A percentile compares a stretch with the other conserved stretches of the same genome.
These are phyloP conservation scores for Camellia sinensis DNA, from an alignment of 148 eudicot species.

Conservation along the genomic window DNA sequence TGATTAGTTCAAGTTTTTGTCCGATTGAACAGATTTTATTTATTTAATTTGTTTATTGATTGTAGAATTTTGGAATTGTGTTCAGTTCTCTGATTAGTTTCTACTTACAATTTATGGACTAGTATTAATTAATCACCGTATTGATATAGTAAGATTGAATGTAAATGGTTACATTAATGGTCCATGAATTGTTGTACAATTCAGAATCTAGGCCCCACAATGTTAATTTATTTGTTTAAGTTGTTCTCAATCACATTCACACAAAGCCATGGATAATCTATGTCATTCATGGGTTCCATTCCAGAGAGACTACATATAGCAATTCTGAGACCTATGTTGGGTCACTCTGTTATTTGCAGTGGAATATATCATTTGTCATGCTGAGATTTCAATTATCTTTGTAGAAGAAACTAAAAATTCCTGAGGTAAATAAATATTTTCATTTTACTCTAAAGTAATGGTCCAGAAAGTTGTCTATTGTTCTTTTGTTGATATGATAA, in stretches of 20 bases:
- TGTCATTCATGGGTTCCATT: too few relatives aligned
- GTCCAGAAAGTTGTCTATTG: neutral
- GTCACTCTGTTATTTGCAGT: slow-evolving; percentile 43
- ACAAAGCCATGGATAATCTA: too few relatives aligned
- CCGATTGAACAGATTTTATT: neutral
- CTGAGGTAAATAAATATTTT: slow-evolving; percentile 47
- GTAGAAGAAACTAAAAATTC: slow-evolving; percentile 70
- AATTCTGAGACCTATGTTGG: neutral
- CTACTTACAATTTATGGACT: too few relatives aligned
- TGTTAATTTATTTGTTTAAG: too few relatives aligned
- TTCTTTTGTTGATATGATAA: neutral
- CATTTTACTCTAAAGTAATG: neutral
- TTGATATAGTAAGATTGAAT: too few relatives aligned
- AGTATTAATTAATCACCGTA: too few relatives aligned
- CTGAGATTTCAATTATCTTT: slow-evolving; percentile 74
- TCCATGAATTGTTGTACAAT: too few relatives aligned
- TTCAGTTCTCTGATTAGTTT: too few relatives aligned
- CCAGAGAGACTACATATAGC: too few relatives aligned
- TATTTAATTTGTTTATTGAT: neutral
- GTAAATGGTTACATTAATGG: too few relatives aligned
- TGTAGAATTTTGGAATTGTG: neutral
- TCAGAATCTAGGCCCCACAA: too few relatives aligned
- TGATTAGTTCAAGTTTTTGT: neutral
- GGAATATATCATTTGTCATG: slow-evolving; percentile 84
- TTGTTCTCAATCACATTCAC: too few relatives aligned